Conservation (phyloP, 768 basidiomycete genomes). For the Mrakia frigida region DNA sequence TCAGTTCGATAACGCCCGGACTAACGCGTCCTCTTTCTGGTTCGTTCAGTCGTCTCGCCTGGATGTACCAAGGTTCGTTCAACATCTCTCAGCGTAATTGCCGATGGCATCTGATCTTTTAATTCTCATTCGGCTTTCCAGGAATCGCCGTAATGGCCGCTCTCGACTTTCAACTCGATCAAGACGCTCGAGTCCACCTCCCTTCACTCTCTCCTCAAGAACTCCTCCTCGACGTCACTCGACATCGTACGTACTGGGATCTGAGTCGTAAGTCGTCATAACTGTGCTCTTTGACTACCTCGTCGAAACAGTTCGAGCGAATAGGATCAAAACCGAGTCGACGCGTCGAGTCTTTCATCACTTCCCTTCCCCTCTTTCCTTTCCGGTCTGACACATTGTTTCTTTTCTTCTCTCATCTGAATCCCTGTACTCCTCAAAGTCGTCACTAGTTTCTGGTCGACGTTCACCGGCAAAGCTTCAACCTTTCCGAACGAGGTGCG, state of each 20-base stretch:
- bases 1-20: background rate
- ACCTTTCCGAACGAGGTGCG: background rate
- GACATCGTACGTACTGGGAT: background rate
- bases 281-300: too few species aligned
- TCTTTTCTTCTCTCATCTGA: too few species aligned
- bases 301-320: too few species aligned
- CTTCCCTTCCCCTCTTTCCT: too few species aligned
- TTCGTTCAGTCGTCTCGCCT: background rate
- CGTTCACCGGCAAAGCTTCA: background rate
- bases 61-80: background rate
- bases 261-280: too few species aligned
- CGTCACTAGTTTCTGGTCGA: background rate
- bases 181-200: background rate
- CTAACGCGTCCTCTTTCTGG: background rate
- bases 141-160: background rate
- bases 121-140: too few species aligned
- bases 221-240: background rate
- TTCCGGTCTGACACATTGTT: too few species aligned
- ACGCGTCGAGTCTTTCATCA: too few species aligned
- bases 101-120: too few species aligned
- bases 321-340: too few species aligned
- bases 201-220: background rate
- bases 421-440: too few species aligned
- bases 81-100: too few species aligned
- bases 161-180: background rate